Evolutionary conservation across 768 basidiomycete genomes (phyloP).

Genomic region (Boletus vermiculosoides): DNA sequence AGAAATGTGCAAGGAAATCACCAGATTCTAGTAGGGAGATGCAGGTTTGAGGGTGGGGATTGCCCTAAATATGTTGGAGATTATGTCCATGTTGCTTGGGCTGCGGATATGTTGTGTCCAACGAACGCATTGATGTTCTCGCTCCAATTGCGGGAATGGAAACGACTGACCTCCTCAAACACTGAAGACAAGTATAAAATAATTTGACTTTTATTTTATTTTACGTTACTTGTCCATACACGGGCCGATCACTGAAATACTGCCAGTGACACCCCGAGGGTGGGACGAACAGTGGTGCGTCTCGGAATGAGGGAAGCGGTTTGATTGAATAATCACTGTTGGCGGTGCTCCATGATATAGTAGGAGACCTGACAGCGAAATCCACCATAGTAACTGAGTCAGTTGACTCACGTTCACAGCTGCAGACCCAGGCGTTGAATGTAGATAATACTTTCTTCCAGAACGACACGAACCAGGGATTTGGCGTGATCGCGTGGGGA

Average conservation of each 20-base stretch:
- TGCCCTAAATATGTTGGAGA: background rate
- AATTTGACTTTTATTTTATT: background rate
- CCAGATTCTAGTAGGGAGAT: conserved; percentile 1
- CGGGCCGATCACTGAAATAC: background rate
- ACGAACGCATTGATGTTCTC: too few species aligned
- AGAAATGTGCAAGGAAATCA: too few species aligned
- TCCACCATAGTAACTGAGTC: too few species aligned
- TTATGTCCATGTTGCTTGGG: background rate
- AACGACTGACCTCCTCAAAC: background rate
- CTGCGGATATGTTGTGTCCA: background rate
- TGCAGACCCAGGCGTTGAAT: too few species aligned
- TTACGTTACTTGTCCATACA: background rate
- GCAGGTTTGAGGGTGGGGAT: background rate
- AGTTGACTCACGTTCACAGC: background rate
- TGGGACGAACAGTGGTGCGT: background rate
- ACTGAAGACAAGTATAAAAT: background rate
- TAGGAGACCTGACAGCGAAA: too few species aligned
- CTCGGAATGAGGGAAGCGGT: background rate
- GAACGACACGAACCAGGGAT: too few species aligned
- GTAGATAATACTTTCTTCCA: background rate
- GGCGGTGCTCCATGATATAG: too few species aligned
- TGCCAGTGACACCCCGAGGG: background rate
- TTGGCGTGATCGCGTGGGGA: too few species aligned
- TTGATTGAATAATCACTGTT: background rate
- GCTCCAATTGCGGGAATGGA: background rate